A percentile compares a stretch with the other conserved stretches of the same genome.
phyloP scores from a whole-genome alignment of 2,329 filamentous ascomycete genomes.

The Colletotrichum sp. region DNA sequence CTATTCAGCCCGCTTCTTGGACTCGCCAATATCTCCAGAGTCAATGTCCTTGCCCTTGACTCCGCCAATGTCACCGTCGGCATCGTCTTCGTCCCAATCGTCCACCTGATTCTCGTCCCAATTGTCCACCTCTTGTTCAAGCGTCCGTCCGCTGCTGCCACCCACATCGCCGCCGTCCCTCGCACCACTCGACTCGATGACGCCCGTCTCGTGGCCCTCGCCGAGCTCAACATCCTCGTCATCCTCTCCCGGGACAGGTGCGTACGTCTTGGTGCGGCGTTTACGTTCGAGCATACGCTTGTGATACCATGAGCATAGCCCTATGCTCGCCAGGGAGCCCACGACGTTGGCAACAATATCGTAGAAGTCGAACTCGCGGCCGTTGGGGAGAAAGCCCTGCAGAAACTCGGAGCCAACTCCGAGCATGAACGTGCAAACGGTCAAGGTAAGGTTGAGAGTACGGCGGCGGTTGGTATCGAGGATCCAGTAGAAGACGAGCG shows the following conservation, averaged over 20 bases:
- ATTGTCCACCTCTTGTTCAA: slow-evolving; percentile 88
- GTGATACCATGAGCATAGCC: slow-evolving; percentile 89
- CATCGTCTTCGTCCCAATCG: slow-evolving; percentile 61
- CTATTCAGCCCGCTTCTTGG: slow-evolving; percentile 40
- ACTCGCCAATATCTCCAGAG: slow-evolving; percentile 26
- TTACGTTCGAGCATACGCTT: slow-evolving; percentile 92
- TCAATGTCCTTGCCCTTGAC: slow-evolving; percentile 29
- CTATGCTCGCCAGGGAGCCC: slow-evolving; percentile 75
- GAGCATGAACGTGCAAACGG: slow-evolving; percentile 76
- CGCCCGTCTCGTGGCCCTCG: slow-evolving; percentile 70
- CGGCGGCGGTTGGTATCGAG: slow-evolving; percentile 88
- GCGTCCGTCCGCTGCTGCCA: slow-evolving; percentile 29
- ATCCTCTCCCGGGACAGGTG: slow-evolving; percentile 68
- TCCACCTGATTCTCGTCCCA: slow-evolving; percentile 86
- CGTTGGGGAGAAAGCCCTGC: slow-evolving; percentile 77
- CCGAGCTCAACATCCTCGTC: slow-evolving; percentile 80
- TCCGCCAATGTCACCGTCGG: slow-evolving; percentile 29
- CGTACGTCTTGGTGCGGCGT: slow-evolving; percentile 75
- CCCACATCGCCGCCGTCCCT: slow-evolving; percentile 27
- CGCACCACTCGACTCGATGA: slow-evolving; percentile 40
- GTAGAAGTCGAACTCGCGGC: slow-evolving; percentile 74
- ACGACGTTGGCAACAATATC: slow-evolving; percentile 89
- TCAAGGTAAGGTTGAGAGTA: slow-evolving; percentile 80
- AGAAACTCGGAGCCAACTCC: slow-evolving; percentile 78
- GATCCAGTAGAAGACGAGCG: slow-evolving; percentile 93